Evolutionary conservation across 352 stramenopile species (phyloP).

Genomic region (Globisporangium megalacanthum): DNA sequence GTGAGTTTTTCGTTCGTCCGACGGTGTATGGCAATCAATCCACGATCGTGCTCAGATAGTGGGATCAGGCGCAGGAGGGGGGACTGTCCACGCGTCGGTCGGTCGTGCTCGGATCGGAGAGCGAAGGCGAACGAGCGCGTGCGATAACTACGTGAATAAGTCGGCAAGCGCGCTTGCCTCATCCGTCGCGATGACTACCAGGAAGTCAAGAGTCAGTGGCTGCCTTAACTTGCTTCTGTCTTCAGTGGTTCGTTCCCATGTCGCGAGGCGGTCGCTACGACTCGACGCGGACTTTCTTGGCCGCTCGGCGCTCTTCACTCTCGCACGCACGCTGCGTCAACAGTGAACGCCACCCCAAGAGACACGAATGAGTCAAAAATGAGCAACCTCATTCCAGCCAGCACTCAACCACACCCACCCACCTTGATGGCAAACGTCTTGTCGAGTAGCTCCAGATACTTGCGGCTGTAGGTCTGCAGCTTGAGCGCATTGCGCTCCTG

Average conservation of each 20-base stretch:
- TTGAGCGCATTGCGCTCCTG: slow-evolving; percentile 61
- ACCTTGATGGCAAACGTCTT: slow-evolving; percentile 68
- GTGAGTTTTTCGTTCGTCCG: too few species aligned
- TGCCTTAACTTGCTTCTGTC: too few species aligned
- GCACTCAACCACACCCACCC: not conserved
- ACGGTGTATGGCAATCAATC: too few species aligned
- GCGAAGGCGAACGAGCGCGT: not conserved
- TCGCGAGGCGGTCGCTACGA: not conserved
- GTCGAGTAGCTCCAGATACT: slow-evolving; percentile 50
- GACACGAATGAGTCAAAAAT: not conserved
- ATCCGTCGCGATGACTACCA: too few species aligned
- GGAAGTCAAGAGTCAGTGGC: too few species aligned
- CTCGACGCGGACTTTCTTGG: slow-evolving; percentile 17
- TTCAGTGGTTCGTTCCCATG: too few species aligned
- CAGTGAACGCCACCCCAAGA: not conserved
- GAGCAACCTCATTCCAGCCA: not conserved
- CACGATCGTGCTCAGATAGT: too few species aligned
- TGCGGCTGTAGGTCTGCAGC: slow-evolving; percentile 46
- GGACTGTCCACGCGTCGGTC: too few species aligned
- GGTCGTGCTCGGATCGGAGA: too few species aligned
- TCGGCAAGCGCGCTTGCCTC: too few species aligned
- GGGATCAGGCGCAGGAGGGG: too few species aligned
- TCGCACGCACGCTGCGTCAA: slow-evolving; percentile 22
- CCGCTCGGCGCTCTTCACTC: slow-evolving; percentile 12
- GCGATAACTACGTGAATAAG: not conserved